These are phyloP conservation scores for Caloboletus firmus DNA, from an alignment of 1,284 basidiomycete genomes.

Conservation along the genomic window DNA sequence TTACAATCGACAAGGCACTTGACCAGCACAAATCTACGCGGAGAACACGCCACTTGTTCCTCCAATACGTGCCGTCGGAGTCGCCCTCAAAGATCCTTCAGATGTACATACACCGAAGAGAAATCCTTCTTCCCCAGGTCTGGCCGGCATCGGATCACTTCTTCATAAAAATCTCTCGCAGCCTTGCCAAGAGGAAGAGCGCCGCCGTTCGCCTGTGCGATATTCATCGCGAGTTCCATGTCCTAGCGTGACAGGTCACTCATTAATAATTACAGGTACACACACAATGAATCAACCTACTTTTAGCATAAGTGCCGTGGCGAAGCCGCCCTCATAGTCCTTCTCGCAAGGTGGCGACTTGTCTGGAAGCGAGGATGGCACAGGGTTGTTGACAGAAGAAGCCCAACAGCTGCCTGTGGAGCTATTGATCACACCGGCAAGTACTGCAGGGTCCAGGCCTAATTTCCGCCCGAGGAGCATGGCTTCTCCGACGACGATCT, in stretches of 20 bases:
- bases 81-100: conserved; percentile 35
- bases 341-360: conserved; percentile 81
- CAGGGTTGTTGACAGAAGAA: conserved; percentile 85
- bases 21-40: conserved; percentile 3
- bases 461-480: conserved; percentile 82
- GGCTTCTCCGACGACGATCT: conserved; percentile 78
- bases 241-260: conserved; percentile 49
- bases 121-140: conserved; percentile 73
- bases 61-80: not conserved
- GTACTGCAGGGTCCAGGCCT: conserved; percentile 70
- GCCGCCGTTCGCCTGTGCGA: conserved; percentile 51
- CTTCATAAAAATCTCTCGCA: conserved; percentile 59
- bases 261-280: not conserved
- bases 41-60: not conserved
- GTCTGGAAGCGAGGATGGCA: conserved; percentile 68
- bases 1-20: conserved; percentile 5
- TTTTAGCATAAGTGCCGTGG: conserved; percentile 83
- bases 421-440: conserved; percentile 81
- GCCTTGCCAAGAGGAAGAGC: conserved; percentile 65
- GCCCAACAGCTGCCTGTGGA: conserved; percentile 86
- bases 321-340: conserved; percentile 82
- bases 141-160: conserved; percentile 52
- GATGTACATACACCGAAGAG: conserved; percentile 72
- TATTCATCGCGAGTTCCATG: conserved; percentile 72
- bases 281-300: conserved; percentile 37